Evolutionary conservation across 805 yeast genomes (phyloP).

Genomic region (Yarrowia divulgata): DNA sequence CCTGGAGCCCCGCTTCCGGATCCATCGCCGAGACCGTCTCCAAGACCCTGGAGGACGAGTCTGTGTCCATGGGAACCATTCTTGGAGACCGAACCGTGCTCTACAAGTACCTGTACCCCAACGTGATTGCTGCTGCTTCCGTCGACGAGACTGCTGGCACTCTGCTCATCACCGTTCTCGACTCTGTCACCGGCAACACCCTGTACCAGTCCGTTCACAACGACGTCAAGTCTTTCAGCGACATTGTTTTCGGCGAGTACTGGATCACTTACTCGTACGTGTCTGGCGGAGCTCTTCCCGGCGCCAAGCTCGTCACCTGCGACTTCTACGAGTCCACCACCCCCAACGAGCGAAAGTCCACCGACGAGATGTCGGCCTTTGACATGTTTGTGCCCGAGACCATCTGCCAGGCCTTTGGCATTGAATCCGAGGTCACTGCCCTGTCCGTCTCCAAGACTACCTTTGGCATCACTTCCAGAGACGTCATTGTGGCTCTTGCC

Average conservation of each 20-base stretch:
- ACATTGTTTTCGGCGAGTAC: constrained; percentile 76
- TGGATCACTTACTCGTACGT: constrained; percentile 78
- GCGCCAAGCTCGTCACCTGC: constrained; percentile 68
- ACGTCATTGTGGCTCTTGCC: constrained; percentile 64
- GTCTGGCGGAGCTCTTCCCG: constrained; percentile 58
- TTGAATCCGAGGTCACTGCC: constrained; percentile 63
- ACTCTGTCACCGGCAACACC: constrained; percentile 72
- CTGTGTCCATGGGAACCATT: constrained; percentile 71
- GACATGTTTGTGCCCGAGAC: constrained; percentile 57
- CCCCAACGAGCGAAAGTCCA: constrained; percentile 56
- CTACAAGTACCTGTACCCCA: constrained; percentile 84
- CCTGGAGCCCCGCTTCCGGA: constrained; percentile 50
- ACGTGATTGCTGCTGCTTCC: constrained; percentile 62
- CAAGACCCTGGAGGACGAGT: constrained; percentile 53
- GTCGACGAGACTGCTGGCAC: constrained; percentile 46
- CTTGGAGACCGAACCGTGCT: constrained; percentile 74
- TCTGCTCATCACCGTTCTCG: constrained; percentile 64
- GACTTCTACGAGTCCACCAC: constrained; percentile 77
- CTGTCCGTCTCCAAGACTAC: constrained; percentile 65
- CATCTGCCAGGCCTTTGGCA: constrained; percentile 63
- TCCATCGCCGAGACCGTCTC: constrained; percentile 53
- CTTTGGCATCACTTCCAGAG: constrained; percentile 72
- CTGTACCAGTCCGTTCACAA: constrained; percentile 57
- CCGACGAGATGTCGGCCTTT: constrained; percentile 52
- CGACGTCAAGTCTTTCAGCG: constrained; percentile 55